Evolutionary conservation across 441 rosid species (phyloP).

Genomic region (Francoa sonchifolia): DNA sequence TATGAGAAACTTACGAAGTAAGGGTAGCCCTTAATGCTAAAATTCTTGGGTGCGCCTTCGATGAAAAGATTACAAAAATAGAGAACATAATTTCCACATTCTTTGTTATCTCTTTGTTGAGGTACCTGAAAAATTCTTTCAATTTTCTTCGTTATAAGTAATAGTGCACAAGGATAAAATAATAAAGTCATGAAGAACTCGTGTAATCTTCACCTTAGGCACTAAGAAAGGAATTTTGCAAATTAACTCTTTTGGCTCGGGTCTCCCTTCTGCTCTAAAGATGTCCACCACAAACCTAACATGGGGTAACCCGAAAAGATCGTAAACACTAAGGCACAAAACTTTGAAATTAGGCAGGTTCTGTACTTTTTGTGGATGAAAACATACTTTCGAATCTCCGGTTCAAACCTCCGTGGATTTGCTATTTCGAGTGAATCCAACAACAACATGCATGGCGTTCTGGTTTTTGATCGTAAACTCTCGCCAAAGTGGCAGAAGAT

Average conservation of each 20-base stretch:
- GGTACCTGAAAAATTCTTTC: conserved; percentile 54
- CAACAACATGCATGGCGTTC: conserved; percentile 60
- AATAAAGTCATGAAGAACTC: not conserved
- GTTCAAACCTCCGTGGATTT: conserved; percentile 41
- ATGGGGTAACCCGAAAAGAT: conserved; percentile 10
- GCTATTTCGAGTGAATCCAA: conserved; percentile 69
- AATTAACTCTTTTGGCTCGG: conserved; percentile 27
- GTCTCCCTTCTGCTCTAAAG: conserved; percentile 42
- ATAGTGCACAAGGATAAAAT: not conserved
- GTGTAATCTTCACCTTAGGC: conserved; percentile 40
- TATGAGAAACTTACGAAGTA: conserved; percentile 47
- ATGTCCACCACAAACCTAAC: conserved; percentile 70
- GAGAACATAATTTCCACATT: conserved; percentile 77
- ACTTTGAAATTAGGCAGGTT: not conserved
- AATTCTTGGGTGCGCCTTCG: conserved; percentile 41
- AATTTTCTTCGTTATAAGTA: not conserved
- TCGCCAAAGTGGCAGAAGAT: conserved; percentile 75
- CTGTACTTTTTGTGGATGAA: not conserved
- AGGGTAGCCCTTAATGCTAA: conserved; percentile 30
- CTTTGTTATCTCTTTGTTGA: conserved; percentile 62
- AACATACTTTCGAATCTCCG: conserved; percentile 58
- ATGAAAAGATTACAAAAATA: conserved; percentile 60
- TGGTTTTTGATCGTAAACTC: conserved; percentile 28
- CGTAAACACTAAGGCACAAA: conserved; percentile 5
- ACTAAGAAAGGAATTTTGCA: conserved; percentile 41